Evolutionary conservation across 176 grass and related monocot species (phyloP), one percentile per base, ranked within the genome.

Genomic region (Raddia distichophylla): DNA sequence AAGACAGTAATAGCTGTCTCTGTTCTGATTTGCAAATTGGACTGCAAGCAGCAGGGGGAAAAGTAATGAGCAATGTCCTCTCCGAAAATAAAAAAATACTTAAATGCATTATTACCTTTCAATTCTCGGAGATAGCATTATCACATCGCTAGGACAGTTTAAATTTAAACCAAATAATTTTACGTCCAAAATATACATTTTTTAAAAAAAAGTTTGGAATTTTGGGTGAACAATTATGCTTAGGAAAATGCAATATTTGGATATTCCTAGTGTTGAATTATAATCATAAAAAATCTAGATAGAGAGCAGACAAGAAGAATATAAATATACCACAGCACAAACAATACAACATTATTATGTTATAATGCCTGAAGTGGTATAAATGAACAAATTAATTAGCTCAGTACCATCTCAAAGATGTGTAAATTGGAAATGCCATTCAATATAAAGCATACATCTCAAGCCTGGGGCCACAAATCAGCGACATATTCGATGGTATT

Each of bases 271-370:
- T 53, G 66, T 5, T 76, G 64, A 15, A 80, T 46, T 77, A 60
- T 43, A 76, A 71, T 43, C 0, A 74, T 5, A 53, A 63, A 40
- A 79, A n/a, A 19, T 71, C 13, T 7, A 76, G 64, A 58, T 69
- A 49, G 59, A 82, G 15, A 83, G 20, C 67, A 69, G 74, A 44
- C 20, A 69, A 62, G 7, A 79, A 52, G n/a, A 66, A 81, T 27
- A 13, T 9, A 56, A 60, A 81, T 48, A 37, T 54, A 63, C 83
- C n/a, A 16, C 54, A 63, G 6, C 66, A 60, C 12, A 81, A 52
- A 22, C 15, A 63, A 12, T 42, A 83, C 3, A 33, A 49, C 33
- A n/a, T 43, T 56, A 68, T 63, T 53, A 44, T 68, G 35, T 10
- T 71, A 35, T 5, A 71, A 44, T 33, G 15, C 71, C n/a, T 18